Percentiles rank a stretch among this genome's conserved stretches.
phyloP scores from a whole-genome alignment of 2,329 filamentous ascomycete species.

The Talaromyces sp. region DNA sequence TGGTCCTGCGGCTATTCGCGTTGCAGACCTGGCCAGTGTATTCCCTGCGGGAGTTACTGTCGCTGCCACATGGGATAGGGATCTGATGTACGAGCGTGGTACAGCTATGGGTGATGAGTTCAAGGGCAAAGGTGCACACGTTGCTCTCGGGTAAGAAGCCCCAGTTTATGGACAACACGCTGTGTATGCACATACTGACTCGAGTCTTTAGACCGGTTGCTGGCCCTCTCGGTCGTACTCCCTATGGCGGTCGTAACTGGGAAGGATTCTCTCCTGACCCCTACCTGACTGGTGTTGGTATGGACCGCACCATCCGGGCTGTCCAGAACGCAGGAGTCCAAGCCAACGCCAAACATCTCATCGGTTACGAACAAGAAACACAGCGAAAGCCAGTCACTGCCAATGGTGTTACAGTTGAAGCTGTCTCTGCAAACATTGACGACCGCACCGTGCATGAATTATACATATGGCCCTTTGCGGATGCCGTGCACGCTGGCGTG shows the following conservation, averaged over 20 bases:
- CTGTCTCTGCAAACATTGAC: constrained; percentile 56
- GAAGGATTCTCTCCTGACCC: constrained; percentile 43
- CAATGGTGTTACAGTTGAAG: constrained; percentile 35
- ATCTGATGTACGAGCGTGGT: constrained; percentile 50
- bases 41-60: constrained; percentile 70
- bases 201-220: constrained; percentile 7
- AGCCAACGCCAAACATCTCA: constrained; percentile 47
- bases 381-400: constrained; percentile 50
- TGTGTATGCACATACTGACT: background rate
- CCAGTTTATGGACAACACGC: background rate
- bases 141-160: constrained; percentile 36
- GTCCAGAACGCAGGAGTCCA: constrained; percentile 48
- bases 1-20: constrained; percentile 53
- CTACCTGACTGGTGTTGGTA: constrained; percentile 37
- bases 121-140: constrained; percentile 30
- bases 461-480: constrained; percentile 60
- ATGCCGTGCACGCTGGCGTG: constrained; percentile 52
- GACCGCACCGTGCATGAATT: constrained; percentile 59
- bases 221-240: constrained; percentile 38
- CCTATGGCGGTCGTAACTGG: constrained; percentile 39
- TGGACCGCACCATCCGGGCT: constrained; percentile 36
- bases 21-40: constrained; percentile 64
- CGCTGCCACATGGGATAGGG: constrained; percentile 57
- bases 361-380: constrained; percentile 67
- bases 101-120: constrained; percentile 51